Base-by-base conservation (phyloP, 148 eudicot genomes). In the Heliamphora exappendiculata region DNA sequence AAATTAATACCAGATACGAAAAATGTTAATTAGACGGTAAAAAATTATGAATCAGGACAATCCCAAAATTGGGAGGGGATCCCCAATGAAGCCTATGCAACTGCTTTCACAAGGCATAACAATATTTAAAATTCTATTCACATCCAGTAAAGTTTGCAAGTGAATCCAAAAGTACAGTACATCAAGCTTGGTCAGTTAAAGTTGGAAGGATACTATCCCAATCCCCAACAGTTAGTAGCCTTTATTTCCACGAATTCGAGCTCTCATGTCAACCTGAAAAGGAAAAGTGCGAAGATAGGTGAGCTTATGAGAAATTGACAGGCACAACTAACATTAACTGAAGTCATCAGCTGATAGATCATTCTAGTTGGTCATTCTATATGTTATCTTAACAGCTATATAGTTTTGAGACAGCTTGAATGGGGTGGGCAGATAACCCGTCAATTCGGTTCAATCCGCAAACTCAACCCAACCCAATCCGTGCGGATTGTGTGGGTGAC, bases 261-360 rank as follows among this genome's bases (percentile, higher is more conserved):
- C 95, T 83, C 97, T 87, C 96, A 93, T 93, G 83, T 93, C 97
- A 84, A 93, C 90, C 97, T 93, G 87, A 45, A 71, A 79, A 59
- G 50, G 65, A 50, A 37, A 65, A 24, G 5, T 14, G 9, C 17
- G 22, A 19, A 42, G 2, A 68, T 66, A 22, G 44, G 34, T 63
- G 53, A 75, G 59, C 14, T 31, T 4, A 3, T 2, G 17, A 9
- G n/a, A 60, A 60, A 14, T 11, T 9, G 3, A 16, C 7, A 19
- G 4, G 4, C 0, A 22, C 0, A 22, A 24, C 0, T 7, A 2
- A 0, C 39, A 67, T 41, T 22, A 34, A 12, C 16, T 14, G 39
- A 63, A 63, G 65, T 11, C 26, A 7, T 3, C 9, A 13, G 67
- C 29, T 13, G 26, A 16, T 1, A 33, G 39, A 33, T 16, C 42